These are phyloP conservation scores for Globisporangium middletonii DNA, from an alignment of 352 stramenopile species.

Conservation along the genomic window DNA sequence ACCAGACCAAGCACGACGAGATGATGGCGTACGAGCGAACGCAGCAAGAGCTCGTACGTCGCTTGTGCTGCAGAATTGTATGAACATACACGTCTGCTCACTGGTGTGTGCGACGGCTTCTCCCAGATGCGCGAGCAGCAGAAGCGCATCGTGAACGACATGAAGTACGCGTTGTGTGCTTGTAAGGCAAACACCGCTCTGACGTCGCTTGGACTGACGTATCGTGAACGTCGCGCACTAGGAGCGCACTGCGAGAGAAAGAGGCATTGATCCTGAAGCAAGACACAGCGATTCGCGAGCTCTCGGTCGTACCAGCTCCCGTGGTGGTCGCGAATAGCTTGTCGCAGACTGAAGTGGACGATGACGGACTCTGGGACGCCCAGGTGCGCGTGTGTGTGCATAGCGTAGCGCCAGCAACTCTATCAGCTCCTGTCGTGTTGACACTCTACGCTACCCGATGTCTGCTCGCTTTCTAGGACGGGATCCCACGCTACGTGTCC, in stretches of 20 bases:
- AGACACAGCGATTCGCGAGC: constrained; percentile 31
- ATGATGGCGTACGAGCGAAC: constrained; percentile 34
- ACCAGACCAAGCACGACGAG: constrained; percentile 40
- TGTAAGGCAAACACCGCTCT: background rate
- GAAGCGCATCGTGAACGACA: constrained; percentile 44
- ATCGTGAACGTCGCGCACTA: constrained; percentile 1
- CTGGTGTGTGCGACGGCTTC: background rate
- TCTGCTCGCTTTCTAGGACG: constrained; percentile 25
- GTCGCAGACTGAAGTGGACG: constrained; percentile 59
- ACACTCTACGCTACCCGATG: background rate
- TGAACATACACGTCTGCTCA: background rate
- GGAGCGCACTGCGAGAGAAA: constrained; percentile 40
- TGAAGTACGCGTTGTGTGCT: constrained; percentile 23
- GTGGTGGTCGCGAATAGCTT: constrained; percentile 13
- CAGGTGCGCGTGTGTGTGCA: constrained; percentile 18
- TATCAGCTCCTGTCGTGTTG: background rate
- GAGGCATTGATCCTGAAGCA: constrained; percentile 41
- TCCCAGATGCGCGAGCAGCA: constrained; percentile 39
- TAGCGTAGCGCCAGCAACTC: too few species aligned
- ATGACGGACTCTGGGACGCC: constrained; percentile 68
- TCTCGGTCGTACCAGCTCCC: constrained; percentile 26
- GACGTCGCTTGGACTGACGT: background rate
- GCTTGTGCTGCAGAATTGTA: background rate
- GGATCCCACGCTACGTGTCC: constrained; percentile 53
- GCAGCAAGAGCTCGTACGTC: constrained; percentile 34